These are phyloP conservation scores for Daldinia concentrica DNA, from an alignment of 495 filamentous ascomycete genomes.

Conservation along the genomic window DNA sequence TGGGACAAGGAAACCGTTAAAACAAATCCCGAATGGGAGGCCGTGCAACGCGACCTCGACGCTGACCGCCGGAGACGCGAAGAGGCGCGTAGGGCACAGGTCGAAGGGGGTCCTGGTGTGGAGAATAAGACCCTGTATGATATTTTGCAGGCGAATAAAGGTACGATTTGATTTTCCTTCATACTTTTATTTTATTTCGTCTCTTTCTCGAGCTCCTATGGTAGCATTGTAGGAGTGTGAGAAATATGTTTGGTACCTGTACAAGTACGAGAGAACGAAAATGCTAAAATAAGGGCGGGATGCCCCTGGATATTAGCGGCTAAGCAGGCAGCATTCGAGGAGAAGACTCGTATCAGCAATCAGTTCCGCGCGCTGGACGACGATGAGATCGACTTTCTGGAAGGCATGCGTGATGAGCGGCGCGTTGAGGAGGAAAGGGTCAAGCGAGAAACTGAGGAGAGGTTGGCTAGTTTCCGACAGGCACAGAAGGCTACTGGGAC, in stretches of 20 bases:
- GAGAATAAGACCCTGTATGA: slow-evolving; percentile 79
- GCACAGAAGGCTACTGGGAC: slow-evolving; percentile 60
- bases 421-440: slow-evolving; percentile 76
- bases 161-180: slow-evolving; percentile 56
- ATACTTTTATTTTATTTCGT: not conserved
- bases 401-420: slow-evolving; percentile 74
- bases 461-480: slow-evolving; percentile 73
- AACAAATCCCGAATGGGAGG: slow-evolving; percentile 71
- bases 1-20: slow-evolving; percentile 52
- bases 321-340: slow-evolving; percentile 97
- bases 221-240: not conserved
- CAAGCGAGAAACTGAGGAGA: slow-evolving; percentile 77
- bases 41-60: slow-evolving; percentile 80
- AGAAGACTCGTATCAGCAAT: slow-evolving; percentile 84
- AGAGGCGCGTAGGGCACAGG: slow-evolving; percentile 55
- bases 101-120: slow-evolving; percentile 63
- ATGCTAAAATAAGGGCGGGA: not conserved
- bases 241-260: not conserved
- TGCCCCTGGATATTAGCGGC: slow-evolving; percentile 65
- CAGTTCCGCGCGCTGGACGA: slow-evolving; percentile 95
- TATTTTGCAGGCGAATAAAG: slow-evolving; percentile 92
- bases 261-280: not conserved
- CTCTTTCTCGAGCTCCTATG: not conserved
- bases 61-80: slow-evolving; percentile 63
- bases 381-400: slow-evolving; percentile 92